phyloP scores from a whole-genome alignment of 345 rosid species.

The Garcia nutans region DNA sequence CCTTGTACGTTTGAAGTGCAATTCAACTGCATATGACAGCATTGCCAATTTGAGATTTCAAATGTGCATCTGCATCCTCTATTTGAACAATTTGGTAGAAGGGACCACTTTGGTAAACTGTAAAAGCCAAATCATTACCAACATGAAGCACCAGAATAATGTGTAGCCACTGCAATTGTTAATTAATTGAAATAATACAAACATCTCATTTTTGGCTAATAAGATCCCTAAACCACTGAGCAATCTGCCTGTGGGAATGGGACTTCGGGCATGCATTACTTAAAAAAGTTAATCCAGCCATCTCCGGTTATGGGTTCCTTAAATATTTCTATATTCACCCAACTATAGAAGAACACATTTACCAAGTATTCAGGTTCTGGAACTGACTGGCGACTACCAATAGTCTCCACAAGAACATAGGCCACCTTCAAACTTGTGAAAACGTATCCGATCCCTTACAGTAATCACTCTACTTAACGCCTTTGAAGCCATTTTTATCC shows the following conservation, averaged over 20 bases:
- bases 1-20: not conserved
- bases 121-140: not conserved
- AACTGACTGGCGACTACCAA: slow-evolving; percentile 41
- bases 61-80: not conserved
- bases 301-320: not conserved
- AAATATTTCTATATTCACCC: not conserved
- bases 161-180: not conserved
- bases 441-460: slow-evolving; percentile 73
- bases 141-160: not conserved
- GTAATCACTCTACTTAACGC: slow-evolving; percentile 57
- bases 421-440: slow-evolving; percentile 80
- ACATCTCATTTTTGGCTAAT: not conserved
- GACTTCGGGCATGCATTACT: not conserved
- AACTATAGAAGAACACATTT: not conserved
- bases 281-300: not conserved
- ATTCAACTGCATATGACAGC: not conserved
- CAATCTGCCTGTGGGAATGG: not conserved
- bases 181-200: not conserved
- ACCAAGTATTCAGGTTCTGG: not conserved
- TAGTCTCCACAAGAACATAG: slow-evolving; percentile 59
- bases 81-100: not conserved
- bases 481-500: slow-evolving; percentile 67
- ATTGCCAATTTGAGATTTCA: not conserved
- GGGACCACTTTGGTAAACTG: not conserved
- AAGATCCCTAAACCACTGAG: not conserved